A percentile compares a stretch with the other conserved stretches of the same genome.
phyloP scores from a whole-genome alignment of 2,329 filamentous ascomycete genomes.

The Pseudogymnoascus sp. region DNA sequence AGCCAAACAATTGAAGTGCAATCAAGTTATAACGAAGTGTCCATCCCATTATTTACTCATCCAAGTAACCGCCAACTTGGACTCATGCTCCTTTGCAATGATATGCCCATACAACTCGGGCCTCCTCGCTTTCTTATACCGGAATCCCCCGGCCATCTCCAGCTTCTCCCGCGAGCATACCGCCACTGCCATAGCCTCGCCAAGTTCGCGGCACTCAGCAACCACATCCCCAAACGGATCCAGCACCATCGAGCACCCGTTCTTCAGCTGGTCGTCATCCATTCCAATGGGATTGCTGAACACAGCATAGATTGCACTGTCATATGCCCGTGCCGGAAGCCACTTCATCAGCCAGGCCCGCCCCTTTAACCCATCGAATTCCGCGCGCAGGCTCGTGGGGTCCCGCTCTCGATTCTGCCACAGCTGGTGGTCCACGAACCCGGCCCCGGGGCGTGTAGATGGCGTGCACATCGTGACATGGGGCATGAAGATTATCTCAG shows the following conservation, averaged over 20 bases:
- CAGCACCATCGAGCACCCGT: constrained; percentile 17
- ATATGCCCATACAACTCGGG: constrained; percentile 15
- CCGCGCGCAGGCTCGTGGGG: constrained; percentile 13
- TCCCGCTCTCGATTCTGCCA: constrained; percentile 14
- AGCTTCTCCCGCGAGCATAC: constrained; percentile 13
- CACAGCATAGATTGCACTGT: constrained; percentile 17
- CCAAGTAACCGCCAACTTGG: constrained; percentile 14
- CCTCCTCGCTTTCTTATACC: constrained; percentile 14
- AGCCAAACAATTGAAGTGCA: too few relatives aligned
- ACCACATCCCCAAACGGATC: constrained; percentile 17
- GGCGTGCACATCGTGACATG: constrained; percentile 18
- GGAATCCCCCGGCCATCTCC: constrained; percentile 9
- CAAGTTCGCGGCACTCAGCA: constrained; percentile 15
- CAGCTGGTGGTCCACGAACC: constrained; percentile 14
- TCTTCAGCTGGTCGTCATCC: constrained; percentile 16
- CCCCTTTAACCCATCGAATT: constrained; percentile 18
- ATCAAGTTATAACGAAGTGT: neutral
- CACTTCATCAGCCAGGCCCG: constrained; percentile 18
- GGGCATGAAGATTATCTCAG: constrained; percentile 18
- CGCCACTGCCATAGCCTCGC: constrained; percentile 12
- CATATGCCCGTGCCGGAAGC: constrained; percentile 18
- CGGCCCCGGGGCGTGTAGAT: constrained; percentile 15
- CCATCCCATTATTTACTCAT: constrained; percentile 13
- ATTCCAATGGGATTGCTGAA: constrained; percentile 18
- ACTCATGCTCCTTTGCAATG: constrained; percentile 11